Conservation (phyloP, 2,329 filamentous ascomycete species). For the Zasmidium cellare region DNA sequence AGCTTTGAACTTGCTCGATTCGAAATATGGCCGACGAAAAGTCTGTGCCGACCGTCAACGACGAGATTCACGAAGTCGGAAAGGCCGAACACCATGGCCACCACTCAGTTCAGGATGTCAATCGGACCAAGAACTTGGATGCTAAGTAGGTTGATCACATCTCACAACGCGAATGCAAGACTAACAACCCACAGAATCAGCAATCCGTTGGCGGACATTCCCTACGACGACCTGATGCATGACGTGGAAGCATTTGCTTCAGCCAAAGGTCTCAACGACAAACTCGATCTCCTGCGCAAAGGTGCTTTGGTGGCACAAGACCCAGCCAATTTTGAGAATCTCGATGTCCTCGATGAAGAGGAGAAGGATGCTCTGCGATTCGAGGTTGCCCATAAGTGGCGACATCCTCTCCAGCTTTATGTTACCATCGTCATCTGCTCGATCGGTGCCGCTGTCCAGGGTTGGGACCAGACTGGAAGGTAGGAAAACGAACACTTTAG, state of each 20-base stretch:
- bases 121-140: conserved; percentile 27
- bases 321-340: conserved; percentile 45
- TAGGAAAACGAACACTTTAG: too few relatives aligned
- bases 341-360: conserved; percentile 44
- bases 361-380: conserved; percentile 46
- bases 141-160: conserved; percentile 19
- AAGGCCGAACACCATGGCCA: conserved; percentile 9
- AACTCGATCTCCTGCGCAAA: conserved; percentile 44
- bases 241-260: conserved; percentile 59
- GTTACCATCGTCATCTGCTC: conserved; percentile 54
- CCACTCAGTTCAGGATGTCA: conserved; percentile 5
- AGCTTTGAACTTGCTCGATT: too few relatives aligned
- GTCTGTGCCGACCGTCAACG: neutral
- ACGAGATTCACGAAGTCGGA: conserved; percentile 1
- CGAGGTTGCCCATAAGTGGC: conserved; percentile 52
- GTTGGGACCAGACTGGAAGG: conserved; percentile 54
- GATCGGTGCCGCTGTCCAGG: conserved; percentile 54
- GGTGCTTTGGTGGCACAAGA: conserved; percentile 53
- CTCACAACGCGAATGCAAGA: neutral
- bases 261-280: conserved; percentile 42
- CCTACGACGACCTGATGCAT: conserved; percentile 52
- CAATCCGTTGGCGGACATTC: conserved; percentile 58
- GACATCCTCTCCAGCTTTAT: conserved; percentile 50
- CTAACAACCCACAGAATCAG: conserved; percentile 36
- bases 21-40: conserved; percentile 3